phyloP scores from a whole-genome alignment of 2,329 filamentous ascomycete species.

The Fusarium nurragi region DNA sequence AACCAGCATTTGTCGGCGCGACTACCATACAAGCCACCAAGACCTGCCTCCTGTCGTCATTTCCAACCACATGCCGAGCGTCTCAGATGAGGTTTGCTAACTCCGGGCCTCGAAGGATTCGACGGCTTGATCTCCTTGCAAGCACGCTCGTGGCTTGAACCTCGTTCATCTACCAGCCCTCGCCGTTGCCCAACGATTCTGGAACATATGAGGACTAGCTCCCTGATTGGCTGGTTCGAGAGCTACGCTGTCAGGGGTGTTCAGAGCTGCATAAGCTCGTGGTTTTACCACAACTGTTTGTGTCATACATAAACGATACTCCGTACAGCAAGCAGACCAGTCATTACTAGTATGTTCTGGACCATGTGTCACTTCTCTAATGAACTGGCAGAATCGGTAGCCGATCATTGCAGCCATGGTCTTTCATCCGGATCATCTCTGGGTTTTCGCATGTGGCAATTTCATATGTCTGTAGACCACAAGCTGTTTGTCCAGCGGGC shows the following conservation, averaged over 20 bases:
- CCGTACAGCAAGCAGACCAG: not conserved
- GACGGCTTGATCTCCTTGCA: conserved; percentile 29
- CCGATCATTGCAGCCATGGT: not conserved
- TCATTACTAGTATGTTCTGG: not conserved
- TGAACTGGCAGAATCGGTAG: not conserved
- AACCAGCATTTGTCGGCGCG: not conserved
- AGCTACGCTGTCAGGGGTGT: conserved; percentile 6
- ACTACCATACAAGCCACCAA: not conserved
- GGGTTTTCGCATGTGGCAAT: not conserved
- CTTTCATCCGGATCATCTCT: not conserved
- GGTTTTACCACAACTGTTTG: conserved; percentile 9
- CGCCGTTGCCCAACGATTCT: conserved; percentile 32
- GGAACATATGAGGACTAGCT: conserved; percentile 11
- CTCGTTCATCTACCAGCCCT: conserved; percentile 13
- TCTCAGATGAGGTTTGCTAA: conserved; percentile 38
- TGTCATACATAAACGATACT: not conserved
- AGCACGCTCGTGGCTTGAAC: conserved; percentile 35
- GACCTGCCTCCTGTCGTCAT: conserved; percentile 23
- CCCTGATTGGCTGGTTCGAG: conserved; percentile 20
- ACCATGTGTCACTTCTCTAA: not conserved
- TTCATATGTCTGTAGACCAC: not conserved
- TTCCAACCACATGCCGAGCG: conserved; percentile 22
- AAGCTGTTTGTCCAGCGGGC: not conserved
- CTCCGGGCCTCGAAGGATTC: conserved; percentile 7
- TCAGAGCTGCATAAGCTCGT: conserved; percentile 6